phyloP scores from a whole-genome alignment of 306 rosid species.

The Citrullus amarus region DNA sequence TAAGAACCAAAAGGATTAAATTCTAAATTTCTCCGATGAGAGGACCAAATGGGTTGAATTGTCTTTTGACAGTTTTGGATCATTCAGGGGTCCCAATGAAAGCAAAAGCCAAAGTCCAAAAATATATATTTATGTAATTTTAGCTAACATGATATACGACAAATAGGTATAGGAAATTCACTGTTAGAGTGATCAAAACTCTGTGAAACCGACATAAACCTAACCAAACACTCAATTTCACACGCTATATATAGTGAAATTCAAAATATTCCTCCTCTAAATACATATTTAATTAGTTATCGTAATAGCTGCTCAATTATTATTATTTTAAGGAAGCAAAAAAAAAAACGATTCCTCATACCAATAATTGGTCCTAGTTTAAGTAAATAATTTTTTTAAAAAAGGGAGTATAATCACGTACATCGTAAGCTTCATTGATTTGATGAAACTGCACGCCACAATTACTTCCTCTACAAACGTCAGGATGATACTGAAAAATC shows the following conservation, averaged over 20 bases:
- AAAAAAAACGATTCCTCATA: not conserved
- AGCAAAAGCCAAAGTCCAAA: not conserved
- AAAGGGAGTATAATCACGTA: conserved; percentile 10
- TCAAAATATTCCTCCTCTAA: no score
- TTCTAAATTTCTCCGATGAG: no score
- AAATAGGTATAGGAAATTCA: not conserved
- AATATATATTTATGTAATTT: no score
- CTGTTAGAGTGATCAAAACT: not conserved
- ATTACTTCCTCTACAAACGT: conserved; percentile 69
- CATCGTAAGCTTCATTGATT: conserved; percentile 91
- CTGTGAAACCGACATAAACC: not conserved
- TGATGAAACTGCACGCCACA: conserved; percentile 68
- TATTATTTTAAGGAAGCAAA: not conserved
- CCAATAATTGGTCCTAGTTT: not conserved
- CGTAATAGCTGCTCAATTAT: not conserved
- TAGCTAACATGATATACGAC: not conserved
- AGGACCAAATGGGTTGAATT: no score
- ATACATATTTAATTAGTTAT: not conserved
- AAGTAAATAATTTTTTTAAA: not conserved
- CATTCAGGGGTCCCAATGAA: no score
- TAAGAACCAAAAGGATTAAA: no score
- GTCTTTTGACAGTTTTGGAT: no score
- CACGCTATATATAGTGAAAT: not conserved
- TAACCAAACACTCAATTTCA: not conserved
- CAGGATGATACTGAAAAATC: conserved; percentile 73